Evolutionary conservation across 495 filamentous ascomycete species (phyloP).

Genomic region (Xylaria bambusicola): DNA sequence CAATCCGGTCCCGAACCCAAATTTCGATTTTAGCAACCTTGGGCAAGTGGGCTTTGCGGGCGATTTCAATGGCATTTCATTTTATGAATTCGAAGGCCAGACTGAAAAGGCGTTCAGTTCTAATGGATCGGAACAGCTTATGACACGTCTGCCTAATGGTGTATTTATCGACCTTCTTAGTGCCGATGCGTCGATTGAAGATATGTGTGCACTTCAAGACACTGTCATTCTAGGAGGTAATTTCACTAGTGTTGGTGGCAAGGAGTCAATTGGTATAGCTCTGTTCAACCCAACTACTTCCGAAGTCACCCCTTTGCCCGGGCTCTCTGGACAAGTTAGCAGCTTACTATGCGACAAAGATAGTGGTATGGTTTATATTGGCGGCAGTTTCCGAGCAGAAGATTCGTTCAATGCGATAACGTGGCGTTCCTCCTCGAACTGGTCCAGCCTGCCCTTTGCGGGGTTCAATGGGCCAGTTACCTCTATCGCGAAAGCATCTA

Average conservation of each 20-base stretch:
- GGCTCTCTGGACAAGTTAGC: conserved; percentile 78
- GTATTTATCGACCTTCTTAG: conserved; percentile 69
- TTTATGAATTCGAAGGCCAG: conserved; percentile 84
- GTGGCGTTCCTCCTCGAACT: conserved; percentile 72
- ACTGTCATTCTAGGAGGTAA: conserved; percentile 83
- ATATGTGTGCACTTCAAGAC: conserved; percentile 84
- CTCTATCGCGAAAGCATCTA: conserved; percentile 75
- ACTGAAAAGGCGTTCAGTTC: conserved; percentile 63
- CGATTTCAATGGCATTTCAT: conserved; percentile 86
- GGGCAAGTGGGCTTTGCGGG: conserved; percentile 86
- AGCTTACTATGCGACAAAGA: conserved; percentile 80
- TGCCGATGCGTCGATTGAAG: conserved; percentile 78
- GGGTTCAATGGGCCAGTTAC: conserved; percentile 94
- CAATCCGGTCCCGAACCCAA: conserved; percentile 68
- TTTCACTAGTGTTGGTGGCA: conserved; percentile 86
- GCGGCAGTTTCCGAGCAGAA: conserved; percentile 76
- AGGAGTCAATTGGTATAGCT: conserved; percentile 76
- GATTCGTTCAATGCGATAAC: conserved; percentile 88
- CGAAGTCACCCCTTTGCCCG: conserved; percentile 68
- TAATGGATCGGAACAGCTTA: conserved; percentile 79
- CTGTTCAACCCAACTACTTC: conserved; percentile 72
- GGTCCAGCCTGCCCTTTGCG: conserved; percentile 84
- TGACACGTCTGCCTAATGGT: conserved; percentile 84
- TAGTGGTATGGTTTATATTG: conserved; percentile 85
- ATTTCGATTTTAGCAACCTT: conserved; percentile 78